Evolutionary conservation across 495 filamentous ascomycete genomes (phyloP), one percentile per base, ranked within the genome.

Genomic region (Trichocladium uniseriatum): DNA sequence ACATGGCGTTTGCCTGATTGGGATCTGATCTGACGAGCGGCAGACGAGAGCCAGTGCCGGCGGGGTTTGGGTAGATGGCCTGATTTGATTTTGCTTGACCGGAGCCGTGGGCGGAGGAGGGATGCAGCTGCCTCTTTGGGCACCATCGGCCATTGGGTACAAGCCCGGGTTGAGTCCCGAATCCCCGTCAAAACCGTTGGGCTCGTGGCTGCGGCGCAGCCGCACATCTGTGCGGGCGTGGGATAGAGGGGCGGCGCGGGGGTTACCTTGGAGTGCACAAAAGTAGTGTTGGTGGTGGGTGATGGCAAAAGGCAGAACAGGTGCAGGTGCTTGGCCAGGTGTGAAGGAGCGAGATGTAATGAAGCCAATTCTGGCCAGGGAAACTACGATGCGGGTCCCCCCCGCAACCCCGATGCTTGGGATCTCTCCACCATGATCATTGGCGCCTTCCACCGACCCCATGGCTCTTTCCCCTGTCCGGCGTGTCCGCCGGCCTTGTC

Each of bases 201-300:
- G 10, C 13, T 45, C 24, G 44, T 43, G 51, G 51, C 51, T 48
- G 51, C 51, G 51, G 51, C 51, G 34, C 45, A 34, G 44, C 44
- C n/a, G 4, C 22, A 8, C 6, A 38, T 38, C 32, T 34, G 20
- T 5, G 28, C 2, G 2, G 31, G 34, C 36, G 49, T 38, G 49
- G 49, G 49, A 45, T 51, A 11, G 42, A 44, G 47, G 47, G 32
- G 7, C 19, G 14, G 7, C n/a, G n/a, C 14, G n/a, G 14, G 35
- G 35, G 35, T 15, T 6, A 37, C 7, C 4, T 27, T 4, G 3
- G 24, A 4, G 8, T 27, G 24, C 8, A 27, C 24, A 27, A n/a
- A n/a, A n/a, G n/a, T n/a, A n/a, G n/a, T n/a, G n/a, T n/a, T n/a
- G n/a, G n/a, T n/a, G n/a, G n/a, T n/a, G n/a, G n/a, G n/a, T n/a